A percentile compares a stretch with the other conserved stretches of the same genome.
Conservation (phyloP, 768 basidiomycete species). For the Leucosporidium yakuticum region DNA sequence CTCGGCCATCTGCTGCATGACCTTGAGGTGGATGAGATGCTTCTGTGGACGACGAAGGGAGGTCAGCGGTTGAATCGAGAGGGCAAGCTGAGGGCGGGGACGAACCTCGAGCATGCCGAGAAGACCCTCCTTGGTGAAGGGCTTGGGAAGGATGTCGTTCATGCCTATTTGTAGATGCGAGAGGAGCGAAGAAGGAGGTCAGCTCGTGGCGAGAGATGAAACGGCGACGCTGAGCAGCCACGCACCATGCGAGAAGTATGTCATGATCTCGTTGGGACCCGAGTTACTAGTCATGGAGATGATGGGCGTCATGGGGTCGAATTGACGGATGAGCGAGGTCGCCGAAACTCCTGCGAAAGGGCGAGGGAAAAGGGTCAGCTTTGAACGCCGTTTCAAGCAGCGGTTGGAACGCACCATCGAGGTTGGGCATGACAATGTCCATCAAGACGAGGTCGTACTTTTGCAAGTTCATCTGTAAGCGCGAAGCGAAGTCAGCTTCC, state of each 20-base stretch:
- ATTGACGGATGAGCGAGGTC: conserved; percentile 87
- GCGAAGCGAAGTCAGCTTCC: conserved; percentile 81
- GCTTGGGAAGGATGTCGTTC: conserved; percentile 95
- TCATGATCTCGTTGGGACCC: conserved; percentile 86
- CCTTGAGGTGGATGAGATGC: conserved; percentile 73
- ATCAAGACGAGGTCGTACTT: conserved; percentile 95
- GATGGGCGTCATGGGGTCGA: conserved; percentile 91
- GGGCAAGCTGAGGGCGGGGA: conserved; percentile 14
- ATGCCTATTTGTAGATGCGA: conserved; percentile 53
- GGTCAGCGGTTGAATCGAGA: neutral
- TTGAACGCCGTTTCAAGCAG: too few species aligned
- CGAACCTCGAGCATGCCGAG: conserved; percentile 83
- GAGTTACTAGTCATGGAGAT: conserved; percentile 98
- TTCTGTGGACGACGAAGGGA: conserved; percentile 50
- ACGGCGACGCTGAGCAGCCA: neutral
- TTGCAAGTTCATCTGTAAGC: conserved; percentile 90
- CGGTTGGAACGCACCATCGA: conserved; percentile 44
- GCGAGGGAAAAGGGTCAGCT: conserved; percentile 52
- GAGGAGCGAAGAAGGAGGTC: neutral
- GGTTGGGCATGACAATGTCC: conserved; percentile 79
- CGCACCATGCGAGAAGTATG: conserved; percentile 70
- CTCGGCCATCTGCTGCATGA: conserved; percentile 68
- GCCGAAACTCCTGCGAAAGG: conserved; percentile 78
- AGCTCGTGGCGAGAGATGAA: neutral
- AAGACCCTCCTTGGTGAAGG: conserved; percentile 89